A percentile compares a stretch with the other conserved stretches of the same genome.
Conservation (phyloP, 768 basidiomycete genomes). For the Lactarius evosmus region DNA sequence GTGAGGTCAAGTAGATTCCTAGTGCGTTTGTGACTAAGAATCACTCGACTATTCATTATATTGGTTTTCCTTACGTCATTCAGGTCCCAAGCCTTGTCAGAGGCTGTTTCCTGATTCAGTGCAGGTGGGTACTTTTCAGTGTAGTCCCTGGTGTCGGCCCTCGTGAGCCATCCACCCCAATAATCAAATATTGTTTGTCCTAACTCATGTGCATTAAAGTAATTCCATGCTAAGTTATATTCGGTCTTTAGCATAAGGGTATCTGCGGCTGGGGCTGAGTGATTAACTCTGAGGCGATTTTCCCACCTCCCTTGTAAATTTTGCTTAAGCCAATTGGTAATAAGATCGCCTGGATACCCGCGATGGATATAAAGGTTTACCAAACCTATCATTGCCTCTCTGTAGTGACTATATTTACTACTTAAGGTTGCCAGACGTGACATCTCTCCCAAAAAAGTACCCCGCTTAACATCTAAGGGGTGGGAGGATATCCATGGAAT, state of each 20-base stretch:
- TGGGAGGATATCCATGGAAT: background rate
- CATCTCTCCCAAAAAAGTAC: background rate
- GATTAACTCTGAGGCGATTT: no score
- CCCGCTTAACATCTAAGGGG: background rate
- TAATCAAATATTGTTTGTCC: background rate
- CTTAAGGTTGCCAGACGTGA: background rate
- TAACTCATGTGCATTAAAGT: background rate
- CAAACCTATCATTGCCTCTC: background rate
- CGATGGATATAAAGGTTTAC: background rate
- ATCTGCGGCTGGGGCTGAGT: background rate
- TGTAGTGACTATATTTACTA: background rate
- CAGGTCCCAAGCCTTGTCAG: no score
- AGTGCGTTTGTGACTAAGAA: no score
- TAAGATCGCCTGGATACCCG: background rate
- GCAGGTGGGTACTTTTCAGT: no score
- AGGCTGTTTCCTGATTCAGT: no score
- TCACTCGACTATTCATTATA: no score
- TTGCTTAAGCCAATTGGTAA: background rate
- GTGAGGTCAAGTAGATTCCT: no score
- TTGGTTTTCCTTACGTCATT: no score
- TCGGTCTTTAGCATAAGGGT: background rate
- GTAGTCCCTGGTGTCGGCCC: background rate
- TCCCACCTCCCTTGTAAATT: no score
- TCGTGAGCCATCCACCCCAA: background rate
- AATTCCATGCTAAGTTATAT: constrained; percentile 11